These are phyloP conservation scores for Suillus discolor DNA, from an alignment of 768 basidiomycete species.

Conservation along the genomic window DNA sequence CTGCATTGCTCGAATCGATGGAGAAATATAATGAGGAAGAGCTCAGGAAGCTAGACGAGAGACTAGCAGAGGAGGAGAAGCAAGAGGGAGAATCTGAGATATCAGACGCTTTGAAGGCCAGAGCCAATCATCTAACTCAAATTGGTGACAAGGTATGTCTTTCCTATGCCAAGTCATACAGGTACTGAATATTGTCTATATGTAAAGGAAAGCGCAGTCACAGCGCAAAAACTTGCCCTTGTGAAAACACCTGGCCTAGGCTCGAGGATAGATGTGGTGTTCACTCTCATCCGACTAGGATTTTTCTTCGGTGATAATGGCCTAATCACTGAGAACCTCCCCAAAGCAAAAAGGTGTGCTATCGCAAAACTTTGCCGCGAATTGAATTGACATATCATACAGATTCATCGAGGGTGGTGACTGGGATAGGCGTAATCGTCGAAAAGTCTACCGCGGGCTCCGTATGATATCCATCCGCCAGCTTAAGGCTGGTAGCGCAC, in stretches of 20 bases:
- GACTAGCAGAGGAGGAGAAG: conserved; percentile 84
- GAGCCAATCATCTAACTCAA: conserved; percentile 82
- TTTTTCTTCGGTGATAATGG: conserved; percentile 85
- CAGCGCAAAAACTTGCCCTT: conserved; percentile 80
- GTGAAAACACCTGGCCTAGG: conserved; percentile 94
- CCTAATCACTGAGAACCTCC: conserved; percentile 70
- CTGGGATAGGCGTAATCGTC: conserved; percentile 95
- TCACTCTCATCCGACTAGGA: conserved; percentile 86
- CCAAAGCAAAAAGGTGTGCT: conserved; percentile 79
- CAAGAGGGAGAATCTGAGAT: conserved; percentile 94
- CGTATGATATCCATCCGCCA: conserved; percentile 85
- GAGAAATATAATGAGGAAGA: conserved; percentile 72
- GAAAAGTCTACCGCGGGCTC: conserved; percentile 93
- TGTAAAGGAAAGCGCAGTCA: conserved; percentile 70
- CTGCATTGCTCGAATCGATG: conserved; percentile 25
- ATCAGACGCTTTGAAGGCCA: conserved; percentile 79
- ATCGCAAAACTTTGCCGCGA: not conserved
- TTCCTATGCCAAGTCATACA: not conserved
- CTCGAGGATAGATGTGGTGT: conserved; percentile 88
- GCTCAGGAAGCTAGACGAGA: conserved; percentile 72
- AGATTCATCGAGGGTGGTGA: conserved; percentile 96
- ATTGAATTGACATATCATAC: conserved; percentile 4
- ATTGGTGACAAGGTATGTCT: conserved; percentile 77
- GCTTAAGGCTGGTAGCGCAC: conserved; percentile 82
- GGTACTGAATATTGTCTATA: not conserved